These are phyloP conservation scores for Acrodontium crateriforme DNA, from an alignment of 2,329 filamentous ascomycete species.

Conservation along the genomic window DNA sequence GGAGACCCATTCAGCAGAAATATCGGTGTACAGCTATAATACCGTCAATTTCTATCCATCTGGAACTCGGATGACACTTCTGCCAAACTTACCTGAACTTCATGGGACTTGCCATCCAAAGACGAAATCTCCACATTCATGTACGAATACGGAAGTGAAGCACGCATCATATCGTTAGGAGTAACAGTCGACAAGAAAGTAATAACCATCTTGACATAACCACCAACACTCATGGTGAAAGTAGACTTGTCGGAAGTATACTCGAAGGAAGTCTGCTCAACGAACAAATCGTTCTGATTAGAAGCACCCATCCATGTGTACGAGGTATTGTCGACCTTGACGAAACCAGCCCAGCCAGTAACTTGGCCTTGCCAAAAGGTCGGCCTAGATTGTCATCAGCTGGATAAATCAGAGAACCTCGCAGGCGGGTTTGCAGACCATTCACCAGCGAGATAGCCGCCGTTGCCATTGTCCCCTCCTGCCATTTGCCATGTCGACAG, in stretches of 20 bases:
- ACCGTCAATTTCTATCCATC: too few species aligned
- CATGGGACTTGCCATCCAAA: conserved; percentile 46
- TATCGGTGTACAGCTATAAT: conserved; percentile 62
- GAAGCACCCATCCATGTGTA: conserved; percentile 55
- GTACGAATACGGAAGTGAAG: conserved; percentile 60
- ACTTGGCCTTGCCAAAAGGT: conserved; percentile 46
- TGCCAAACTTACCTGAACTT: too few species aligned
- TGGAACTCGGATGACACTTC: too few species aligned
- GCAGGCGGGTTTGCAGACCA: too few species aligned
- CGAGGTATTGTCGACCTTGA: conserved; percentile 50
- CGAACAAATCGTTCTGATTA: conserved; percentile 32
- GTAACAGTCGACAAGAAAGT: conserved; percentile 60
- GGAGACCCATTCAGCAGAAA: conserved; percentile 57
- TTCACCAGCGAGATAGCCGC: conserved; percentile 52
- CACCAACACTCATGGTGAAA: conserved; percentile 53
- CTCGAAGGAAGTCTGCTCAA: conserved; percentile 48
- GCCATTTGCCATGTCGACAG: conserved; percentile 54
- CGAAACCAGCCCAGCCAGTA: conserved; percentile 54
- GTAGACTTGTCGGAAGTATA: conserved; percentile 62
- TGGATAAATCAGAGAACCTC: too few species aligned
- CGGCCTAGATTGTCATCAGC: too few species aligned
- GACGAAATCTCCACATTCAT: conserved; percentile 50
- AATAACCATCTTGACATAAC: conserved; percentile 47
- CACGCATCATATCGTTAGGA: conserved; percentile 49
- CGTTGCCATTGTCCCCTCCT: conserved; percentile 47